These are phyloP conservation scores for Lipomyces chichibuensis DNA, from an alignment of 805 yeast genomes.

Conservation along the genomic window DNA sequence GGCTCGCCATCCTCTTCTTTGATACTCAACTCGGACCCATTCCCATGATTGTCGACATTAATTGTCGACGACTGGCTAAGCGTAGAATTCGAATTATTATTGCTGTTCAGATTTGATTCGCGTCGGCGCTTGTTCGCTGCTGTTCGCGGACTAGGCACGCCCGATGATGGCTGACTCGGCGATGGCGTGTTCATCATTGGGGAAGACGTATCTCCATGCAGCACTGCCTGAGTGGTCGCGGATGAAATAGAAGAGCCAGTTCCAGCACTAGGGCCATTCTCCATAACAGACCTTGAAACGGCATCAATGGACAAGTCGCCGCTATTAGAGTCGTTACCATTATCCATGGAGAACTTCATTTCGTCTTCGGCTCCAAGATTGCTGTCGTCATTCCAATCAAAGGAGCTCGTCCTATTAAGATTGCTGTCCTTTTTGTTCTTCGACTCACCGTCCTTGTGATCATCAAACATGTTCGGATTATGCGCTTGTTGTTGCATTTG, in stretches of 20 bases:
- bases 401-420: not conserved
- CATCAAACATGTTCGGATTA: constrained; percentile 4
- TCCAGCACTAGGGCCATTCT: not conserved
- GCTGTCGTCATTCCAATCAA: constrained; percentile 1
- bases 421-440: not conserved
- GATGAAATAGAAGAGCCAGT: not conserved
- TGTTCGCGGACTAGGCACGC: constrained; percentile 18
- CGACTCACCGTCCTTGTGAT: not conserved
- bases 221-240: not conserved
- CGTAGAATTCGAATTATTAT: not conserved
- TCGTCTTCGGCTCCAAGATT: constrained; percentile 1
- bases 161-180: constrained; percentile 14
- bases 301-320: not conserved
- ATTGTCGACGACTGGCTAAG: constrained; percentile 5
- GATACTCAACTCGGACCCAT: not conserved
- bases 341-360: not conserved
- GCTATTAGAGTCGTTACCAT: constrained; percentile 2
- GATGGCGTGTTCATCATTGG: constrained; percentile 17
- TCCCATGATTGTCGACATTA: not conserved
- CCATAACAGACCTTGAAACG: not conserved
- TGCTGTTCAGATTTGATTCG: constrained; percentile 4
- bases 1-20: constrained; percentile 19
- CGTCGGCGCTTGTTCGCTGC: constrained; percentile 22
- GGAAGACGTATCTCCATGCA: constrained; percentile 15
- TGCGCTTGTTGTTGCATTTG: constrained; percentile 25